These are phyloP conservation scores for Nakataea oryzae DNA, from an alignment of 2,329 filamentous ascomycete species.

Conservation along the genomic window DNA sequence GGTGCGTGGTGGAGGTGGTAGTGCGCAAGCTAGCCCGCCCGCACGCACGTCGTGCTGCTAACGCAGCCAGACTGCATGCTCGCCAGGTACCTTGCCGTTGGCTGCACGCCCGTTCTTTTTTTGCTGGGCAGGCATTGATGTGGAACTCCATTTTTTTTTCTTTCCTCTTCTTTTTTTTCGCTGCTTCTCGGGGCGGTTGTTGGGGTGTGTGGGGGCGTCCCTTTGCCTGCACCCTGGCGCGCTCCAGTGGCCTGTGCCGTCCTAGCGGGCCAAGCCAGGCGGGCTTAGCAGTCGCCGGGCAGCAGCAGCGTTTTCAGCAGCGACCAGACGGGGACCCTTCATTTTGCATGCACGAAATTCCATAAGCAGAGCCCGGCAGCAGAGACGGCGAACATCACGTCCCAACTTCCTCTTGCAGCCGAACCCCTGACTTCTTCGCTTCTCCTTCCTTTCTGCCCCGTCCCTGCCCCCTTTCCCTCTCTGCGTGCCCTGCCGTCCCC, in stretches of 20 bases:
- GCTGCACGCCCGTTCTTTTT: neutral
- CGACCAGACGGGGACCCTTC: neutral
- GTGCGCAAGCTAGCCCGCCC: neutral
- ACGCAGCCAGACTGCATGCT: neutral
- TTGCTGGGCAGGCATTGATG: neutral
- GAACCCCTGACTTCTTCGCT: constrained; percentile 3
- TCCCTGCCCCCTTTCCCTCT: neutral
- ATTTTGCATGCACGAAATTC: neutral
- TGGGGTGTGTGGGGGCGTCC: neutral
- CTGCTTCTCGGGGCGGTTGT: neutral
- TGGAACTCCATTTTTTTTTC: too few species aligned
- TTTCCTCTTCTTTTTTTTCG: neutral
- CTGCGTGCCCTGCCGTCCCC: neutral
- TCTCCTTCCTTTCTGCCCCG: constrained; percentile 3
- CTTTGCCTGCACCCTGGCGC: neutral
- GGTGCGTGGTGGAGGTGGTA: too few species aligned
- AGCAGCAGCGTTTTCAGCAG: neutral
- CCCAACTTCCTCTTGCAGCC: constrained; percentile 1
- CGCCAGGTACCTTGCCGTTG: neutral
- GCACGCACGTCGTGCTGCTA: neutral
- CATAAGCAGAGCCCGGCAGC: neutral
- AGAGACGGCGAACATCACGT: neutral
- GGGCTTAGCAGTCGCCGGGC: neutral
- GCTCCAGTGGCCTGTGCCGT: neutral
- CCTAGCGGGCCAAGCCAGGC: neutral